A percentile compares a stretch with the other conserved stretches of the same genome.
Conservation (phyloP, 1,139 yeast species). For the Nakaseomyces glabratus region DNA sequence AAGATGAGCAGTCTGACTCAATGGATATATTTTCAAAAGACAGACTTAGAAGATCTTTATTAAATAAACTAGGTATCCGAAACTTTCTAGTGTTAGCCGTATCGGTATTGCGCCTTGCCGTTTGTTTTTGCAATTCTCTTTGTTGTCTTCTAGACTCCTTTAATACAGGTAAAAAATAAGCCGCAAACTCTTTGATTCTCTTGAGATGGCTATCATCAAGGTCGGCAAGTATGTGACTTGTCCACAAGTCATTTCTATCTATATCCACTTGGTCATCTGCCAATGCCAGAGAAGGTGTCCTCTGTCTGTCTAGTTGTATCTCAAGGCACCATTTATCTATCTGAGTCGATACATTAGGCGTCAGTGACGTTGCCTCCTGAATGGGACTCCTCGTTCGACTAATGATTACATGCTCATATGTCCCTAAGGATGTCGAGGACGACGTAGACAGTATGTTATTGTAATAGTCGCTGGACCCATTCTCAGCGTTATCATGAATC, state of each 20-base stretch:
- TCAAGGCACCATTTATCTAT: constrained; percentile 4
- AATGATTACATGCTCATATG: too few relatives aligned
- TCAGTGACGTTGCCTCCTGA: too few relatives aligned
- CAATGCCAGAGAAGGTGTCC: not conserved
- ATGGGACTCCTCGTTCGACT: too few relatives aligned
- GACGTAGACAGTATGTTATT: constrained; percentile 4
- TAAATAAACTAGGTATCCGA: constrained; percentile 2
- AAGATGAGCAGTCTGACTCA: not conserved
- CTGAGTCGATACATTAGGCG: constrained; percentile 2
- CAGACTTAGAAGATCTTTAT: not conserved
- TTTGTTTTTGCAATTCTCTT: too few relatives aligned
- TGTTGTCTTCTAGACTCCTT: constrained; percentile 5
- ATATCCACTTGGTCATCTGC: not conserved
- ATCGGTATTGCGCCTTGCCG: not conserved
- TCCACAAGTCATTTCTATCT: not conserved
- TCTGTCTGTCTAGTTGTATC: not conserved
- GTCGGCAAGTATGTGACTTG: not conserved
- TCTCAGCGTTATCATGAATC: not conserved
- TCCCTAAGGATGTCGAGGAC: not conserved
- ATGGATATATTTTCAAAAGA: constrained; percentile 1
- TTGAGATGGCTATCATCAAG: constrained; percentile 1
- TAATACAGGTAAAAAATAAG: constrained; percentile 1
- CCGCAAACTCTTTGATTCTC: constrained; percentile 2
- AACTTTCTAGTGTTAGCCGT: not conserved
- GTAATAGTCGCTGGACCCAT: too few relatives aligned